Conservation (phyloP, 2,329 filamentous ascomycete genomes). For the Cladosporium sp. region DNA sequence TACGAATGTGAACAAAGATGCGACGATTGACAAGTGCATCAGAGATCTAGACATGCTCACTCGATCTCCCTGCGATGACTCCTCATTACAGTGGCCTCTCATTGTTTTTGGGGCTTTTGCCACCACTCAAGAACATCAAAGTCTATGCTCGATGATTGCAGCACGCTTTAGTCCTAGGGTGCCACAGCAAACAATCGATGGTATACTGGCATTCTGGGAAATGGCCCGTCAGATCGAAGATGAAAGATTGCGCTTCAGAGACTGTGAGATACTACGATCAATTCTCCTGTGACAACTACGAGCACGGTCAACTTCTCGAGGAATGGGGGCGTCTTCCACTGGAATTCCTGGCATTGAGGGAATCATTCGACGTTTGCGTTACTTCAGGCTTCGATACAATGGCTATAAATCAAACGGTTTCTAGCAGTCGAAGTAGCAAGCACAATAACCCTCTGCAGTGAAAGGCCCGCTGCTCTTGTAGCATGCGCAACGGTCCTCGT, state of each 20-base stretch:
- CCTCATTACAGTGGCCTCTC: not conserved
- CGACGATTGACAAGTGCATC: not conserved
- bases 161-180: not conserved
- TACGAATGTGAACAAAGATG: not conserved
- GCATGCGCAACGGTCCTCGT: too few species aligned
- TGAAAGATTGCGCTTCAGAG: not conserved
- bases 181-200: not conserved
- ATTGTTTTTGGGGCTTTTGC: conserved; percentile 2
- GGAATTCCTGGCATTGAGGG: too few species aligned
- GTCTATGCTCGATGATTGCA: not conserved
- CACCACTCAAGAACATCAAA: not conserved
- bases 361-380: too few species aligned
- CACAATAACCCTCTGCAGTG: too few species aligned
- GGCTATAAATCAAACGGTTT: not conserved
- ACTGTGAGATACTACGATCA: not conserved
- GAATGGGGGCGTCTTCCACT: too few species aligned
- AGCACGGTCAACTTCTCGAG: too few species aligned
- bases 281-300: conserved; percentile 8
- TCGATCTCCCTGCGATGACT: not conserved
- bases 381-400: not conserved
- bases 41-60: not conserved
- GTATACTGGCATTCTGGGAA: not conserved
- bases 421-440: not conserved
- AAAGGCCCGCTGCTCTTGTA: too few species aligned
- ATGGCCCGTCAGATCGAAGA: not conserved